A percentile compares a stretch with the other conserved stretches of the same genome.
Evolutionary conservation across 129 eudicot genomes (phyloP).

Genomic region (Saposhnikovia divaricata): DNA sequence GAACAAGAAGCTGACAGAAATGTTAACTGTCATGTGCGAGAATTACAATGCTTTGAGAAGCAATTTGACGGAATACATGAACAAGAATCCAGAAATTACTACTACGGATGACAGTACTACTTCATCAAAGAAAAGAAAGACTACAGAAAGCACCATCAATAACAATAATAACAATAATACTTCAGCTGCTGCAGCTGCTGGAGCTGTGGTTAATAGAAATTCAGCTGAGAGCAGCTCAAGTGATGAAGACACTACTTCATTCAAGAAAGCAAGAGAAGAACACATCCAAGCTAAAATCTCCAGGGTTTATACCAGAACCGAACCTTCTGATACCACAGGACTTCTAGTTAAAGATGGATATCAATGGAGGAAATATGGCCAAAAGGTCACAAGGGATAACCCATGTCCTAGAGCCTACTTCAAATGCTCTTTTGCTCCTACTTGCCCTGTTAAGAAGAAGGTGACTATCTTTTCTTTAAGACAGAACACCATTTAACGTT

Average conservation of each 20-base stretch:
- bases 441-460: constrained; percentile 96
- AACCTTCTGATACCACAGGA: constrained; percentile 72
- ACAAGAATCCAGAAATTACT: not conserved
- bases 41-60: constrained; percentile 27
- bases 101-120: constrained; percentile 11
- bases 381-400: constrained; percentile 95
- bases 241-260: constrained; percentile 61
- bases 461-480: constrained; percentile 20
- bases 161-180: constrained; percentile 4
- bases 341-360: constrained; percentile 94
- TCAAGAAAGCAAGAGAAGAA: constrained; percentile 66
- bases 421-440: constrained; percentile 96
- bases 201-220: constrained; percentile 17
- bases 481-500: not conserved
- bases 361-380: constrained; percentile 99
- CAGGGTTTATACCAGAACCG: constrained; percentile 46
- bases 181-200: not conserved
- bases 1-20: constrained; percentile 33
- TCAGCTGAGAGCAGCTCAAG: constrained; percentile 66
- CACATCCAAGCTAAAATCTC: constrained; percentile 68
- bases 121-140: constrained; percentile 38
- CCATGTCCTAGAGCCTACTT: constrained; percentile 99
- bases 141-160: constrained; percentile 22
- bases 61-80: constrained; percentile 21
- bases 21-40: constrained; percentile 26